Conservation (phyloP, 768 basidiomycete genomes). For the Phaffia australis region DNA sequence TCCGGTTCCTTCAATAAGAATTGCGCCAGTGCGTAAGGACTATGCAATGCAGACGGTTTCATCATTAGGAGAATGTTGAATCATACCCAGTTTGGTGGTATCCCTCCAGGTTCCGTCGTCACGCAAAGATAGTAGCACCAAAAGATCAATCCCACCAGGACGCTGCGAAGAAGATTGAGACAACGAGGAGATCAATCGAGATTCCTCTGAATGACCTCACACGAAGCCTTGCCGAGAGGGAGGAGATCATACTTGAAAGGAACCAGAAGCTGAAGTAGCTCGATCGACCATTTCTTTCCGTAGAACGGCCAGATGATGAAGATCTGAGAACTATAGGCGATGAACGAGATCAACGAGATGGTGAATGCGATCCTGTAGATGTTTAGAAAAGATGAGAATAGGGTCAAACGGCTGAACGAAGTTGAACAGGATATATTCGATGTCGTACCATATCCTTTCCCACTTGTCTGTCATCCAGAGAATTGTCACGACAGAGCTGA, state of each 20-base stretch:
- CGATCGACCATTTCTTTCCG: constrained; percentile 57
- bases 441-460: neutral
- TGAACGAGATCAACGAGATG: constrained; percentile 49
- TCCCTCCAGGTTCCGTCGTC: constrained; percentile 68
- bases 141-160: constrained; percentile 62
- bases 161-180: constrained; percentile 42
- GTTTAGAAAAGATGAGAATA: neutral
- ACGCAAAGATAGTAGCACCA: constrained; percentile 86
- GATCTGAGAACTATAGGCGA: constrained; percentile 77
- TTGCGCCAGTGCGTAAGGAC: neutral
- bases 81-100: constrained; percentile 47
- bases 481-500: no score
- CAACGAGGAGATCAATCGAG: constrained; percentile 16
- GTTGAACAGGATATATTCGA: neutral
- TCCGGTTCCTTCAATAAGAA: constrained; percentile 56
- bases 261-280: constrained; percentile 60
- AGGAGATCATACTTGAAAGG: constrained; percentile 72
- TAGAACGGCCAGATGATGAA: constrained; percentile 93
- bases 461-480: neutral
- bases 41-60: neutral
- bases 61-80: constrained; percentile 33
- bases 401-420: neutral
- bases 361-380: constrained; percentile 37
- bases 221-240: neutral
- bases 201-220: no score